Evolutionary conservation across 768 basidiomycete genomes (phyloP).

Genomic region (Sistotremastrum niveocremeum): DNA sequence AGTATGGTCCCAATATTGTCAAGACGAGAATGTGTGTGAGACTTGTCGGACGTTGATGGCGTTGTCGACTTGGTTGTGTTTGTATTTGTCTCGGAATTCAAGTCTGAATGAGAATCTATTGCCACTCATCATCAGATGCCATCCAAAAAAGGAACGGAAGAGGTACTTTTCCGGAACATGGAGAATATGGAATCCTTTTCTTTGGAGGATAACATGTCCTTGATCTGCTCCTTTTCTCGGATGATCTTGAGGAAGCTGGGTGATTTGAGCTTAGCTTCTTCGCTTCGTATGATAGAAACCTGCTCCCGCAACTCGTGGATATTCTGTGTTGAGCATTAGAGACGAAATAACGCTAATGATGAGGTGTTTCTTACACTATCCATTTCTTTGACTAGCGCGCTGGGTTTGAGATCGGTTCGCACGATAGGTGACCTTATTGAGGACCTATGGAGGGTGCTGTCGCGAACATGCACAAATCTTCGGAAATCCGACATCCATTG

Average conservation of each 20-base stretch:
- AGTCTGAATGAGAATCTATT: neutral
- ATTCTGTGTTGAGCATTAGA: neutral
- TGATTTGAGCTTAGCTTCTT: no score
- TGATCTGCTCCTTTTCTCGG: no score
- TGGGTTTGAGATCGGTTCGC: constrained; percentile 36
- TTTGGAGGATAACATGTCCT: no score
- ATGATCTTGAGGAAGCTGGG: no score
- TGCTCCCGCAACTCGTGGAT: neutral
- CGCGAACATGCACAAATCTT: constrained; percentile 22
- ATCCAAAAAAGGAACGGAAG: neutral
- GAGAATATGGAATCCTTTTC: no score
- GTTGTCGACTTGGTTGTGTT: no score
- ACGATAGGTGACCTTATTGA: constrained; percentile 21
- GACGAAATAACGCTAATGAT: no score
- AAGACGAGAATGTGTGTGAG: neutral
- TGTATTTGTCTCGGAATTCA: no score
- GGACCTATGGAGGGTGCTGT: constrained; percentile 19
- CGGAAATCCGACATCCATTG: constrained; percentile 66
- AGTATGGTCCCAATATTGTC: neutral
- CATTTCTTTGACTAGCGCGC: constrained; percentile 51
- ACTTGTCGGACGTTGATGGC: no score
- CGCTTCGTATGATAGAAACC: no score
- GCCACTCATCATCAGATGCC: constrained; percentile 2
- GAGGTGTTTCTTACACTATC: constrained; percentile 26
- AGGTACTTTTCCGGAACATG: constrained; percentile 11